Base-by-base conservation (phyloP, 306 rosid genomes). In the Vigna radiata region DNA sequence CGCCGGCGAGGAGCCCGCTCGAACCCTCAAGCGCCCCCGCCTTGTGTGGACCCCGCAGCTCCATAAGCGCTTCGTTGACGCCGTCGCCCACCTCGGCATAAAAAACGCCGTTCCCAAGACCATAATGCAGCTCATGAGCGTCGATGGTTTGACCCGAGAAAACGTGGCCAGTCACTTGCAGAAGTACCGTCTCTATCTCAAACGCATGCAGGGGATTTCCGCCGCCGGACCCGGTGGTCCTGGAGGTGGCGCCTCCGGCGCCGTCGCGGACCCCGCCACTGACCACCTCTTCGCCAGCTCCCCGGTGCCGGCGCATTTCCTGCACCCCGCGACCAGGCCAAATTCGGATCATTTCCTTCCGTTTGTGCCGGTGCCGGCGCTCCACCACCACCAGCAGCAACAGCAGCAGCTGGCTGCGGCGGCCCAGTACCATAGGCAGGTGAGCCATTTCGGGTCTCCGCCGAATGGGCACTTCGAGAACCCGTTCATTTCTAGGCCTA, bases 91-190 rank as follows among this genome's bases (percentile, higher is more conserved):
- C 79, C 83, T 95, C 72, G 98, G 98, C 41, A 92, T 92, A 33
- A 92, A 94, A 83, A 95, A 92, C 79, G 98, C 98, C 6, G 98
- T 95, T 2, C 98, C 98, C 53, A 95, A 95, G 86, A 95, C 97
- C 53, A 95, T 95, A 90, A 95, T 95, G 98, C 98, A 95, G 97
- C 93, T 95, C 27, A 95, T 95, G 98, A 92, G 97, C 73, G 97
- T 95, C 5, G 98, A 95, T 17, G 98, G 98, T n/a, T 83, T 95
- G 72, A 95, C 98, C 9, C 53, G 98, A 4, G 98, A 95, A 72
- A 95, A 95, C 84, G 98, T 95, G 1, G 98, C 98, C 6, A 92
- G 97, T 69, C 98, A 95, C 85, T 68, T 95, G 76, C 98, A 95
- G 68, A 95, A 95, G 82, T 95, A 95, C 83, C 88, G 98, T 3